These are phyloP conservation scores for Annulohypoxylon bovei DNA, from an alignment of 495 filamentous ascomycete genomes.

Conservation along the genomic window DNA sequence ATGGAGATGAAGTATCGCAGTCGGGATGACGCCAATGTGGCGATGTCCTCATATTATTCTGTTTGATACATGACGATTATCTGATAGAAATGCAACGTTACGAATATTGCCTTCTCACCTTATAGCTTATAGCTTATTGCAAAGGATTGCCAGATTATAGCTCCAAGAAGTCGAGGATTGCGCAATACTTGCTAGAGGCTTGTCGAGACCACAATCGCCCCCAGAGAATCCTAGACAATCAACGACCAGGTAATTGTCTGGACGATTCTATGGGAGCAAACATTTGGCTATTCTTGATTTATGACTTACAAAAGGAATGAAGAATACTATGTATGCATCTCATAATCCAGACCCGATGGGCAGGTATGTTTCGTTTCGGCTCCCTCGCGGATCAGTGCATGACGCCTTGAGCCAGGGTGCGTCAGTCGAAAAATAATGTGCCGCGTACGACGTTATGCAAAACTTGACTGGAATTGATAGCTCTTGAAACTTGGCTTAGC, in stretches of 20 bases:
- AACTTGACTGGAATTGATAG: not conserved
- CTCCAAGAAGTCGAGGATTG: not conserved
- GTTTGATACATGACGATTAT: not conserved
- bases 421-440: slow-evolving; percentile 27
- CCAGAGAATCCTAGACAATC: not conserved
- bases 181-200: not conserved
- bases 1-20: not conserved
- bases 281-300: not conserved
- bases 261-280: not conserved
- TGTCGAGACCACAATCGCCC: not conserved
- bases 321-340: not conserved
- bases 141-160: not conserved
- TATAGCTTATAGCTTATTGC: not conserved
- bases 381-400: slow-evolving; percentile 15
- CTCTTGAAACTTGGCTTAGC: slow-evolving; percentile 22
- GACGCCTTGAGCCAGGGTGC: slow-evolving; percentile 6
- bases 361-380: slow-evolving; percentile 20
- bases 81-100: slow-evolving; percentile 31
- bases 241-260: not conserved
- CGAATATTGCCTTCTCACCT: not conserved
- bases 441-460: slow-evolving; percentile 8
- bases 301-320: slow-evolving; percentile 1
- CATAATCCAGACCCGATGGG: slow-evolving; percentile 9
- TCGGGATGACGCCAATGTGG: slow-evolving; percentile 2
- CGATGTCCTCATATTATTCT: not conserved